Evolutionary conservation across 306 rosid species (phyloP).

Genomic region (Abrus precatorius): DNA sequence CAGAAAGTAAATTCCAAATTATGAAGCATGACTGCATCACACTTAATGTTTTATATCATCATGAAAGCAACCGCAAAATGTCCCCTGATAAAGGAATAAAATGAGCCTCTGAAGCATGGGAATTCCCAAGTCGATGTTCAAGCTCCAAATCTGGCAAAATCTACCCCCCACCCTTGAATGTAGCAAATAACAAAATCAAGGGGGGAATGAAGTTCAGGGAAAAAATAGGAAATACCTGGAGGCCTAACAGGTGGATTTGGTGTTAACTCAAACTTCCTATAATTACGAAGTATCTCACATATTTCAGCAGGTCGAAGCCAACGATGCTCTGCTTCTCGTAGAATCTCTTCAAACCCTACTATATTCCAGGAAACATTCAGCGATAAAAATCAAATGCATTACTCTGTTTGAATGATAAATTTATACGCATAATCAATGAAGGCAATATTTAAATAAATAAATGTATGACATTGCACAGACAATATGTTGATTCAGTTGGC

Average conservation of each 20-base stretch:
- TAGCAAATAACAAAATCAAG: neutral
- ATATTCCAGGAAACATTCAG: slow-evolving; percentile 20
- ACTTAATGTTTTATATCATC: neutral
- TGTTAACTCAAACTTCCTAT: slow-evolving; percentile 60
- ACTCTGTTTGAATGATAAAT: neutral
- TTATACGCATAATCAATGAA: neutral
- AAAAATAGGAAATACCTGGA: slow-evolving; percentile 57
- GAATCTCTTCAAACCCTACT: slow-evolving; percentile 58
- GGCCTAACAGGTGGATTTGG: slow-evolving; percentile 69
- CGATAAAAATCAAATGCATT: slow-evolving; percentile 4
- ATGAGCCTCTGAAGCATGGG: neutral
- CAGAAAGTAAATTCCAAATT: slow-evolving; percentile 22
- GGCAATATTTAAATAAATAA: neutral
- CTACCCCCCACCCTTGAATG: neutral
- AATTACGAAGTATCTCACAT: slow-evolving; percentile 74
- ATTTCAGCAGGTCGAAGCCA: slow-evolving; percentile 86
- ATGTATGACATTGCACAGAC: neutral
- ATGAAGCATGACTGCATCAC: neutral
- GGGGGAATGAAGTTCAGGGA: neutral
- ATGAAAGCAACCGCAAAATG: neutral
- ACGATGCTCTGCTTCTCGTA: slow-evolving; percentile 68
- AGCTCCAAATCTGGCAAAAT: neutral
- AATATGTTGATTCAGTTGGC: neutral
- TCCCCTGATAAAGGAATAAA: slow-evolving; percentile 10
- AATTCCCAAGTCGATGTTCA: slow-evolving; percentile 1